Base-by-base conservation (phyloP, 352 stramenopile species). In the Globisporangium yorkense region DNA sequence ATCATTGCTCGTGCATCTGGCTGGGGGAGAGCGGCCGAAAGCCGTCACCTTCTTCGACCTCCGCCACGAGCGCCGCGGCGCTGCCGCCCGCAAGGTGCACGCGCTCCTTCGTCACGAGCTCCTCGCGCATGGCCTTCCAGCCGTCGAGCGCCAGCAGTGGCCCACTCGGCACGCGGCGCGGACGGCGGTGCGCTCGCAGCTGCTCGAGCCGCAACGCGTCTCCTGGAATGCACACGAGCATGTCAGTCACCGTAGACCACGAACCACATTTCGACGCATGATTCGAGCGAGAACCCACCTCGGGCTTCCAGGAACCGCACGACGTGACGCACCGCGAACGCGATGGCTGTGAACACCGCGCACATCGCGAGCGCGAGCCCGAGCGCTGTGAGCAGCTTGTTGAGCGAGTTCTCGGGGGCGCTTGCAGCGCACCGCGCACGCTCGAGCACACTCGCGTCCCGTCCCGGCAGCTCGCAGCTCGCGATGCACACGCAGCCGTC, bases 111-210 rank as follows among this genome's bases (percentile, higher is more conserved):
- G 78, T 60, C 31, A 86, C 83, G 27, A 84, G 73, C 39, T 77
- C 75, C 59, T 81, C 71, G 4, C 69, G 65, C 54, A 84, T 70
- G 27, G 71, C 72, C 33, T 67, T 78, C 75, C 75, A 86, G 51
- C 75, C 75, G 0, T 61, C 63, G 43, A 86, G 67, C 15, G 62
- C 57, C 20, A 86, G 69, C n/a, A 62, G 70, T n/a, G 69, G 75
- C 8, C 73, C 73, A 1, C 51, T 60, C 1, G 62, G 66, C 5
- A 63, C 72, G 3, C 74, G 70, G 20, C 46, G 57, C 0, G 53
- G 62, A 20, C 51, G 57, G 3, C 49, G 56, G 29, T 52, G 47
- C 2, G 16, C 12, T 5, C 40, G 40, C 40, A 45, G 40, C 6
- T 63, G 68, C 13, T 52, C 46, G 10, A 29, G 59, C 9, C 50